These are phyloP conservation scores for Neurospora cerealis DNA, from an alignment of 495 filamentous ascomycete species.

Conservation along the genomic window DNA sequence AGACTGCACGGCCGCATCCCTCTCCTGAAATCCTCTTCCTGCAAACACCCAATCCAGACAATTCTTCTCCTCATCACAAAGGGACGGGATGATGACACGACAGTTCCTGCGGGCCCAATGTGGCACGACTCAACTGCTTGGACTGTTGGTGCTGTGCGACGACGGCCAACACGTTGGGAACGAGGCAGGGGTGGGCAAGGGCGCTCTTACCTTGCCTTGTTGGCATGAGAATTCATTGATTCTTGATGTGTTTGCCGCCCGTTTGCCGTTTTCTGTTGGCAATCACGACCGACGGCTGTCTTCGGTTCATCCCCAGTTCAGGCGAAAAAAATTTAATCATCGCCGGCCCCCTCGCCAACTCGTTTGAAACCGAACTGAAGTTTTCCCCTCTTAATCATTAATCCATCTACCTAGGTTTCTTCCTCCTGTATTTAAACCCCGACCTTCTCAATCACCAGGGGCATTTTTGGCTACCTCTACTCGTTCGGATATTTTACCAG, in stretches of 20 bases:
- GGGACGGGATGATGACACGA: neutral
- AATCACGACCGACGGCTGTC: neutral
- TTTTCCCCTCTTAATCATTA: neutral
- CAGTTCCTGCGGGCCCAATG: neutral
- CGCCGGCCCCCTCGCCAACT: neutral
- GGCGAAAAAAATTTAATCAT: neutral
- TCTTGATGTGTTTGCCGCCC: neutral
- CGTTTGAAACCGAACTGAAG: neutral
- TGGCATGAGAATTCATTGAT: neutral
- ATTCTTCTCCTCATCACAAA: neutral
- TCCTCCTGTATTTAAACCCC: neutral
- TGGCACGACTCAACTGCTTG: neutral
- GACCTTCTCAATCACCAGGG: neutral
- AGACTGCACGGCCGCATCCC: neutral
- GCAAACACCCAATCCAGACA: neutral
- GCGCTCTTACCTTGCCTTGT: neutral
- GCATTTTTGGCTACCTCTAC: neutral
- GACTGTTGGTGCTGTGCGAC: neutral
- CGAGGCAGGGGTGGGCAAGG: neutral
- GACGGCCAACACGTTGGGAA: neutral
- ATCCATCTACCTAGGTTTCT: neutral
- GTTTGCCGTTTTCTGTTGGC: neutral
- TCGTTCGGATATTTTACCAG: neutral
- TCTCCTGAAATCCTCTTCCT: neutral
- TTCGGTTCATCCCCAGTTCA: neutral